Base-by-base conservation (phyloP, 495 filamentous ascomycete genomes). In the Aspergillus funiculosus region DNA sequence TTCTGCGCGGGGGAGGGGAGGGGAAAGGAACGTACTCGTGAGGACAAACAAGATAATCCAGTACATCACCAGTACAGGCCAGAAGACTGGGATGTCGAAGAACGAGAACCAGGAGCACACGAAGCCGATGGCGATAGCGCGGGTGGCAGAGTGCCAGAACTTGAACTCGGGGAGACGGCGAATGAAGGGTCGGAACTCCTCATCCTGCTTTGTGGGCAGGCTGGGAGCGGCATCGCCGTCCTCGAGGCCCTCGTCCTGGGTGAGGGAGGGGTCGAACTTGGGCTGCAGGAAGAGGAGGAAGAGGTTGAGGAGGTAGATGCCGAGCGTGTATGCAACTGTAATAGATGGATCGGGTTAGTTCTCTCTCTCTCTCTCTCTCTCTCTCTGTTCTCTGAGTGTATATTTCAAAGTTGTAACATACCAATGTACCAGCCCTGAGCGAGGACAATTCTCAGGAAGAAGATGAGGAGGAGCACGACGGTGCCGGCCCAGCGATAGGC, bases 361-460 rank as follows among this genome's bases (percentile, higher is more conserved):
- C n/a, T n/a, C n/a, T n/a, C n/a, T n/a, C n/a, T n/a, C n/a, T n/a
- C n/a, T n/a, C n/a, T n/a, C n/a, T n/a, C n/a, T n/a, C n/a, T n/a
- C n/a, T n/a, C n/a, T n/a, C n/a, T n/a, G n/a, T n/a, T n/a, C n/a
- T n/a, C n/a, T n/a, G n/a, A n/a, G n/a, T n/a, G n/a, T n/a, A n/a
- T n/a, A n/a, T n/a, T n/a, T n/a, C n/a, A n/a, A n/a, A 39, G 20
- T 18, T 7, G 32, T 22, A 37, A 39, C 82, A 51, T 76, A 97
- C 91, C 90, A 45, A 98, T 96, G 58, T 98, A 98, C 92, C 92
- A 98, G 61, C 92, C 92, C 72, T 95, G 89, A 37, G 89, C 86
- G 14, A 94, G 44, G 53, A 98, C 71, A 55, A 98, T 90, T 53
- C 92, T 81, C 48, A 91, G 59, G 62, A 90, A 88, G 77, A 98